Evolutionary conservation across 2,329 filamentous ascomycete species (phyloP), one percentile per base, ranked within the genome.

Genomic region (Neofusicoccum kwambonambiense): DNA sequence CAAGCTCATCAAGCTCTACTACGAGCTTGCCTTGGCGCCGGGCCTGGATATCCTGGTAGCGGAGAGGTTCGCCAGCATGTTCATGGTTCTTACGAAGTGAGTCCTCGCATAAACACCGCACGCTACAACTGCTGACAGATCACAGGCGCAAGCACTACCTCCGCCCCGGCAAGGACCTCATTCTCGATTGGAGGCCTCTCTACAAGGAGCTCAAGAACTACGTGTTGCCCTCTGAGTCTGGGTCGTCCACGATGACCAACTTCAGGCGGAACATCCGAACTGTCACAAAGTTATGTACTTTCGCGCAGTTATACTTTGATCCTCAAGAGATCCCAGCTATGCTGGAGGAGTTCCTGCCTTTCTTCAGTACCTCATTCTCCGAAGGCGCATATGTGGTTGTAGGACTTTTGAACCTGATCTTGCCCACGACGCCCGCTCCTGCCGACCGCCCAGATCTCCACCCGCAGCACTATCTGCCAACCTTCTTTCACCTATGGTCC

Each of bases 401-500:
- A 27, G 93, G 92, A 2, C 80, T 94, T 66, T 83, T 99, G 72
- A 97, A 96, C 72, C 81, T 96, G 68, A 83, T 99, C 72, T 84
- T 99, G 67, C 95, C 95, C 17, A 97, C 94, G 7, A 87, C 89
- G 41, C 89, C 93, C 1, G 87, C 90, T 2, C 90, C 92, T 3
- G 84, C 87, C 31, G 87, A 87, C 35, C 87, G 90, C 70, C 82
- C 84, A 37, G 87, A 93, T 70, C 87, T 96, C n/a, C 89, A 93
- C 70, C 94, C 95, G 0, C 89, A 93, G 69, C 89, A 94, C 73
- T 94, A 96, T 72, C 81, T 98, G 41, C 95, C 95, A 3, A 97
- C 94, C 0, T 90, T 97, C 71, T 99, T 99, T 82, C 95, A 99
- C 76, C 80, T 98, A 1, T 99, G 95, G 95, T 95, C 93, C 1